Percentiles rank a stretch among this genome's conserved stretches.
phyloP scores from a whole-genome alignment of 164 flowering plant species.

The Magnolia officinalis region DNA sequence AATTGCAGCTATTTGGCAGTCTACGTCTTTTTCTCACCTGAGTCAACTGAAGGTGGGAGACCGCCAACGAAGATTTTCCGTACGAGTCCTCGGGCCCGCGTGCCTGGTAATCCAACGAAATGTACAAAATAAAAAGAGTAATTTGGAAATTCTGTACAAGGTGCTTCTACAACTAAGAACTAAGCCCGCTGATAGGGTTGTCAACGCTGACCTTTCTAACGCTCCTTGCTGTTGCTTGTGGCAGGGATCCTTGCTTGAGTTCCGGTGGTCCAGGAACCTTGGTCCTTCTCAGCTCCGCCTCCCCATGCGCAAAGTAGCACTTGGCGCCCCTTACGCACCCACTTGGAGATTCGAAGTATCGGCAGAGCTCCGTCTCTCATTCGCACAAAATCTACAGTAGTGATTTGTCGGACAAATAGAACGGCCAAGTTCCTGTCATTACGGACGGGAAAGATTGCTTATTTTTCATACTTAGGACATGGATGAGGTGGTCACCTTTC shows the following conservation, averaged over 20 bases:
- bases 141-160: neutral
- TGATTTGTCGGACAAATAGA: too few species aligned
- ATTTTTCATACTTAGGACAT: too few species aligned
- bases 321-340: constrained; percentile 48
- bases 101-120: neutral
- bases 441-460: too few species aligned
- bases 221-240: neutral
- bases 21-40: constrained; percentile 31
- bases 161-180: neutral
- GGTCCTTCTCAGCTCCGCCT: constrained; percentile 21
- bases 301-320: constrained; percentile 41
- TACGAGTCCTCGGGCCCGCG: constrained; percentile 14
- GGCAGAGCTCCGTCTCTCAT: constrained; percentile 30
- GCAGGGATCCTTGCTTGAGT: constrained; percentile 16
- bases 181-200: neutral
- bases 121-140: neutral
- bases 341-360: constrained; percentile 35
- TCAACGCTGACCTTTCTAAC: neutral
- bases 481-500: constrained; percentile 24
- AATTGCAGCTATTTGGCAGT: too few species aligned
- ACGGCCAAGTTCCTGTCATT: too few species aligned
- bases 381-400: neutral
- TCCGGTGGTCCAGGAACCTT: neutral
- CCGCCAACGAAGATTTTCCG: constrained; percentile 54
- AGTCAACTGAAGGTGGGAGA: constrained; percentile 40